Base-by-base conservation (phyloP, 345 rosid genomes). In the Geranium brycei region DNA sequence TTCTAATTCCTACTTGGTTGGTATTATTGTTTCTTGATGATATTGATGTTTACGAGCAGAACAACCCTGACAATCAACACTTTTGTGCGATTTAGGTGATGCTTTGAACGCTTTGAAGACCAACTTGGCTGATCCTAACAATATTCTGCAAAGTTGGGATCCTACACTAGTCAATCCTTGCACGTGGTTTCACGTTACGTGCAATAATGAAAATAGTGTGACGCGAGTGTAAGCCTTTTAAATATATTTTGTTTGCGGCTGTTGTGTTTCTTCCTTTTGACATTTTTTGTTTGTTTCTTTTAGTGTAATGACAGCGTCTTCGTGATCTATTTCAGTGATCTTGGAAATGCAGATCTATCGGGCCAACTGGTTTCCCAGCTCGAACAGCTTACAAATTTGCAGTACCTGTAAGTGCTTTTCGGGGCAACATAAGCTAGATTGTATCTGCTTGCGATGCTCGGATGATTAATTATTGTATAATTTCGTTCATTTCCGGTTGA, bases 121-220 rank as follows among this genome's bases (percentile, higher is more conserved):
- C 61, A 83, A 73, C 72, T 77, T 91, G 62, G 69, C 66, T 11
- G 95, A 89, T 75, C 96, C 98, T 66, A 80, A 82, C 72, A 85
- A 75, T 51, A 82, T 85, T 64, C 76, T 91, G 58, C 85, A 86
- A 65, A 86, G 89, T 77, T 91, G 97, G 97, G 89, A 86, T 76
- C 32, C 93, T 31, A 82, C 91, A 64, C 87, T 81, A 63, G 84
- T 76, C 65, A 83, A 73, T 78, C 97, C 96, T 7, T 91, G 95
- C 80, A 83, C 88, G 19, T 91, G 97, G 97, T 83, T 79, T 69
- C 85, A 91, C 68, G 84, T 91, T 57, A 88, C 95, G 47, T 91
- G 97, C 79, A 86, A 77, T 72, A 77, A 65, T 69, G 87, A 88
- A 23, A 80, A 73, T 63, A 80, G 82, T 17, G 95, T 88, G 16